These are phyloP conservation scores for Phoma sp. DNA, from an alignment of 2,329 filamentous ascomycete genomes.

Conservation along the genomic window DNA sequence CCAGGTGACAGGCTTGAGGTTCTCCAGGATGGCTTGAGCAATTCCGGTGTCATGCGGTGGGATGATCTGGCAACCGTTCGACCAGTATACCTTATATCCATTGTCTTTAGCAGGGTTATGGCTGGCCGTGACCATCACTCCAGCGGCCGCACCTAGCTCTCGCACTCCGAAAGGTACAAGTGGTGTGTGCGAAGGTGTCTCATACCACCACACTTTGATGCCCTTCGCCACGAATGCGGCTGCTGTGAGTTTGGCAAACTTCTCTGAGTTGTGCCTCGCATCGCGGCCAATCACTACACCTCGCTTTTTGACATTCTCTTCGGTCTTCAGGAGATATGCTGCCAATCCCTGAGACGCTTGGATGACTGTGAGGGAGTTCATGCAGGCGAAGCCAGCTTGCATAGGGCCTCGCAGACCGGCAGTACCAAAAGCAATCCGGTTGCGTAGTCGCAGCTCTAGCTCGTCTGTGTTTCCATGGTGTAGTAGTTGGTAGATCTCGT, in stretches of 20 bases:
- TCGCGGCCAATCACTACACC: conserved; percentile 69
- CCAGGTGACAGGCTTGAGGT: conserved; percentile 61
- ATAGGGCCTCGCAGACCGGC: conserved; percentile 69
- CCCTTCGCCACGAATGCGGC: conserved; percentile 66
- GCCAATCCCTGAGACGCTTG: conserved; percentile 72
- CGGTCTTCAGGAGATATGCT: conserved; percentile 61
- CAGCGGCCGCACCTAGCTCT: conserved; percentile 62
- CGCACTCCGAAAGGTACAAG: conserved; percentile 68
- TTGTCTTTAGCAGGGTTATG: conserved; percentile 71
- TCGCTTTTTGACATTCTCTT: conserved; percentile 51
- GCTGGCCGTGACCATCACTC: conserved; percentile 72
- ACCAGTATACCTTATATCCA: conserved; percentile 73
- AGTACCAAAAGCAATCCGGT: conserved; percentile 68
- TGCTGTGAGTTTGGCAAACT: conserved; percentile 67
- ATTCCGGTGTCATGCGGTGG: conserved; percentile 68
- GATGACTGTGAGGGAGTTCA: conserved; percentile 67
- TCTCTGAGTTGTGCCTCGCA: conserved; percentile 67
- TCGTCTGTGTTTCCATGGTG: conserved; percentile 55
- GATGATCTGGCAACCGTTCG: conserved; percentile 71
- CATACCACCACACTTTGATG: conserved; percentile 67
- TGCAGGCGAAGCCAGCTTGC: conserved; percentile 69
- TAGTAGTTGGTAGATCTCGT: conserved; percentile 63
- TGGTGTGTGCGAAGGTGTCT: conserved; percentile 65
- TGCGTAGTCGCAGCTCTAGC: conserved; percentile 61
- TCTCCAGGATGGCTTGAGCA: conserved; percentile 62